These are phyloP conservation scores for Eutrema salsugineum DNA, from an alignment of 441 rosid species.

Conservation along the genomic window DNA sequence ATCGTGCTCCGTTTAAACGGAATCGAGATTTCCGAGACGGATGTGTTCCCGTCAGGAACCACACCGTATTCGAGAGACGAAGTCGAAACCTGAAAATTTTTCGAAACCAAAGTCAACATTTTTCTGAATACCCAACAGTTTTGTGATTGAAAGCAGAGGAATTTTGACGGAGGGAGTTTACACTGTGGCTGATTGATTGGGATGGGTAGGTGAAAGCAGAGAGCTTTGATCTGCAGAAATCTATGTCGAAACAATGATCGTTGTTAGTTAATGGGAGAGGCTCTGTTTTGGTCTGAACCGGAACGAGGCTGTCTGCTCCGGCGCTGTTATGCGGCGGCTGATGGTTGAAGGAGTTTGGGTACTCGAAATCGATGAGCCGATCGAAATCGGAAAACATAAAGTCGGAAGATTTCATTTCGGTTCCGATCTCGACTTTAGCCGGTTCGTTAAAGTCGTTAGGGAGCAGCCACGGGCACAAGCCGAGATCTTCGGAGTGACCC, in stretches of 20 bases:
- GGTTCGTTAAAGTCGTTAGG: conserved; percentile 24
- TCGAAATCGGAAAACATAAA: conserved; percentile 49
- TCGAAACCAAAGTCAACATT: background rate
- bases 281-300: conserved; percentile 59
- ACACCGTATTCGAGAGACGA: conserved; percentile 58
- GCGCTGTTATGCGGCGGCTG: conserved; percentile 27
- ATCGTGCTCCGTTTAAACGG: conserved; percentile 34
- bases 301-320: conserved; percentile 63
- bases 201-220: conserved; percentile 47
- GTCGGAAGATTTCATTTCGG: conserved; percentile 38
- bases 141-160: background rate
- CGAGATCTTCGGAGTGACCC: conserved; percentile 25
- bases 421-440: conserved; percentile 34
- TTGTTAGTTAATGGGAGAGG: conserved; percentile 34
- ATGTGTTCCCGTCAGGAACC: conserved; percentile 53
- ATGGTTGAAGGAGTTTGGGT: conserved; percentile 32
- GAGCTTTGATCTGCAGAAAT: conserved; percentile 70
- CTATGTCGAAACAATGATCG: conserved; percentile 57
- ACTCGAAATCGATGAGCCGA: conserved; percentile 52
- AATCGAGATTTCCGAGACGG: conserved; percentile 43
- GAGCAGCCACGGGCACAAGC: conserved; percentile 35
- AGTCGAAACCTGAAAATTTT: conserved; percentile 46
- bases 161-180: conserved; percentile 25
- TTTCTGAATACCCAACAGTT: background rate
- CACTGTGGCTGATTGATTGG: conserved; percentile 66